Evolutionary conservation across 495 filamentous ascomycete species (phyloP), one percentile per base, ranked within the genome.

Genomic region (Neurospora pannonica): DNA sequence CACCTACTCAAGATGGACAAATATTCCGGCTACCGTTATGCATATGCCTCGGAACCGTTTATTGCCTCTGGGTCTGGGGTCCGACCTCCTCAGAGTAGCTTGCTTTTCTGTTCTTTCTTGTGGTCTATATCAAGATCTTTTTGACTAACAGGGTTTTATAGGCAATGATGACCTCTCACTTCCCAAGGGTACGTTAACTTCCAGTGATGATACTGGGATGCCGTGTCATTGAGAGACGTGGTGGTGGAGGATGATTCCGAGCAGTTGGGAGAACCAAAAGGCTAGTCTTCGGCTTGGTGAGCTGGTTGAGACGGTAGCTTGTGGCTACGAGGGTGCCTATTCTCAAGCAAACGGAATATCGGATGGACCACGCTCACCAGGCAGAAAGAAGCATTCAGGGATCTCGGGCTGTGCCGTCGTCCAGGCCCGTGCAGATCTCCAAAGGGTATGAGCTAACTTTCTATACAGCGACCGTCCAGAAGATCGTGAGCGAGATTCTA

Each of bases 401-500:
- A n/a, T 28, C 54, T 62, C 6, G 15, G 54, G 13, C 28, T 3
- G 15, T 4, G 54, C 24, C 40, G 8, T 42, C 5, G 40, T 17
- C 5, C 40, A 19, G 19, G 40, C 15, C 17, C 40, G 15, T 24
- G 48, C 2, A 28, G 34, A 19, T 5, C 15, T 19, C 6, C 15
- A 67, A 19, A 15, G 28, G 7, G 31, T 19, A 67, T 17, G 2
- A 67, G 43, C 74, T 79, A 70, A 76, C 75, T 31, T 71, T 36
- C 37, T 31, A 48, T 1, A 60, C 74, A 97, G 96, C 96, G 31
- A 99, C 96, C 60, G 97, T 99, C 74, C 93, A 97, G 80, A 99
- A 99, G 83, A 99, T 99, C 76, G 93, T 99, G 79, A 91, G 89
- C 76, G 96, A 99, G 81, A 98, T 99, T 78, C 88, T 99, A 4